Evolutionary conservation across 768 basidiomycete genomes (phyloP), one percentile per base, ranked within the genome.

Genomic region (Pleurotus salmoneostramineus): DNA sequence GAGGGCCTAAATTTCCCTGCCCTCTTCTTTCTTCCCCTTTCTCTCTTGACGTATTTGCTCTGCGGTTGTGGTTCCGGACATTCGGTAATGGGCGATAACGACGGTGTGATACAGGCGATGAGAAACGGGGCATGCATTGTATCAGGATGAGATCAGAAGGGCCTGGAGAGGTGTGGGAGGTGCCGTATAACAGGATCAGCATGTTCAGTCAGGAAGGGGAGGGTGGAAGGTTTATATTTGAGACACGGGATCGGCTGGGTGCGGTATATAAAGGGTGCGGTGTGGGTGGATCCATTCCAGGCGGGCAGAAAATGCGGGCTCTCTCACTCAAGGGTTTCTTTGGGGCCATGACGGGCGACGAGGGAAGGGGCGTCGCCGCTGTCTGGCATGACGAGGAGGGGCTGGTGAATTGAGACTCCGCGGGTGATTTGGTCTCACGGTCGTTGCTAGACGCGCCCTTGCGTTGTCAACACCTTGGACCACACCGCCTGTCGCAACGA

Each of bases 1-100:
- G 14, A n/a, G 33, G 14, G 32, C 35, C 37, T 15, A 27, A 34
- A 10, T 52, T 52, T 14, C 45, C 50, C 34, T 37, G 31, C 50
- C 52, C 40, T 43, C 40, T 55, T 43, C 52, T 27, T 43, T 40
- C 40, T 10, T 40, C n/a, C 34, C 52, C 52, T 27, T 36, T 21
- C 21, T 52, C 50, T 34, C 50, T 52, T 35, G 36, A 35, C 52
- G 40, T 42, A 31, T 32, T n/a, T 42, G 14, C 40, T n/a, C 17
- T 11, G 44, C 44, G 15, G 8, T n/a, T 15, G 12, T 45, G 15
- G 17, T 11, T 14, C 44, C 44, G 44, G 15, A 45, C 12, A 11
- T 45, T 17, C 50, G 50, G 52, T 55, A 42, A 6, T 15, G 35
- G 52, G 52, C 43, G 52, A 55, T 55, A 55, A 55, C 52, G 52